These are phyloP conservation scores for Angomonas desouzai DNA, from an alignment of 208 protist species.

Conservation along the genomic window DNA sequence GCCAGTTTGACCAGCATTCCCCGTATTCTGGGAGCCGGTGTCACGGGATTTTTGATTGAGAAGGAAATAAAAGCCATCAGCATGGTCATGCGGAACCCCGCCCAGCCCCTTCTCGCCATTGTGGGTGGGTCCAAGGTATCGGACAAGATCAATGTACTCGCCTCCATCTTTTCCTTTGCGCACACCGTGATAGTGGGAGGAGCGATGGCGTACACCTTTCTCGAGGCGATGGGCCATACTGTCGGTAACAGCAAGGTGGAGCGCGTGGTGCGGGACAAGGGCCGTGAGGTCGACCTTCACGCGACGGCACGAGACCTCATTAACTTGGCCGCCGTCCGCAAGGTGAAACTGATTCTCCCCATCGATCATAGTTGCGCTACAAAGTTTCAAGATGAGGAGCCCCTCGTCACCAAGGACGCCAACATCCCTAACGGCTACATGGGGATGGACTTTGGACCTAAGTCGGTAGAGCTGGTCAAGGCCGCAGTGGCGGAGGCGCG, in stretches of 20 bases:
- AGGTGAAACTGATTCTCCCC: conserved; percentile 97
- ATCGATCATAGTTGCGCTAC: conserved; percentile 96
- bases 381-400: conserved; percentile 85
- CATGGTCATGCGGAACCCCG: conserved; percentile 91
- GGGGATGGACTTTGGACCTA: conserved; percentile 97
- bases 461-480: conserved; percentile 76
- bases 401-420: conserved; percentile 63
- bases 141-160: conserved; percentile 99
- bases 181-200: conserved; percentile 99
- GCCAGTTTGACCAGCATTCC: conserved; percentile 91
- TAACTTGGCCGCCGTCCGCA: conserved; percentile 83
- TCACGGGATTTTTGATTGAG: conserved; percentile 98
- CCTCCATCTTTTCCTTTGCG: conserved; percentile 98
- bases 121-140: conserved; percentile 97
- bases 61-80: conserved; percentile 99
- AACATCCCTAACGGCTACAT: conserved; percentile 88
- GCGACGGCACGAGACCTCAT: conserved; percentile 67
- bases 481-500: conserved; percentile 74
- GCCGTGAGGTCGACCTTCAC: conserved; percentile 76
- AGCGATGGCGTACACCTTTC: conserved; percentile 99
- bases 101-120: conserved; percentile 95
- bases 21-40: conserved; percentile 87
- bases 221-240: conserved; percentile 80
- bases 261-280: conserved; percentile 77
- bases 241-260: conserved; percentile 97